These are phyloP conservation scores for Salvia rosmarinus DNA, from an alignment of 257 asterid species.

Conservation along the genomic window DNA sequence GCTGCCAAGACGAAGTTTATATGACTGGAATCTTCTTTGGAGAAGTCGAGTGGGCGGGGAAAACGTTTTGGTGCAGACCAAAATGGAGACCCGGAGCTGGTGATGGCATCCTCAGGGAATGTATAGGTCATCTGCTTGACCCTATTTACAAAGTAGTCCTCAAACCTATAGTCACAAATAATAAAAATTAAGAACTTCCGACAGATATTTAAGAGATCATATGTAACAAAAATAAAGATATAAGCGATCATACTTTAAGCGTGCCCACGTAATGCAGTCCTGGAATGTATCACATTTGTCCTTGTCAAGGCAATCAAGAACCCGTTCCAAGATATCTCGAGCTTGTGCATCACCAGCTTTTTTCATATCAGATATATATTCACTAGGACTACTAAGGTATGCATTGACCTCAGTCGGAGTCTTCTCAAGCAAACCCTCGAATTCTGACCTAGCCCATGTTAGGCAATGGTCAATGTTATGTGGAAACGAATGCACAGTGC, in stretches of 20 bases:
- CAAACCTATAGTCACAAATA: conserved; percentile 58
- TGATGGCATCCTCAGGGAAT: conserved; percentile 84
- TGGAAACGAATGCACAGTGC: conserved; percentile 89
- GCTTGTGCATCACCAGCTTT: conserved; percentile 92
- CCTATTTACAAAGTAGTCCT: conserved; percentile 74
- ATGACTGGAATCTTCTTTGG: conserved; percentile 66
- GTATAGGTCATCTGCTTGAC: conserved; percentile 80
- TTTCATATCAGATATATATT: conserved; percentile 64
- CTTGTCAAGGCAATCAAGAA: conserved; percentile 69
- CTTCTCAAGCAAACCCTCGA: conserved; percentile 87
- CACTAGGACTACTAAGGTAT: conserved; percentile 65
- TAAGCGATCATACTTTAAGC: conserved; percentile 55
- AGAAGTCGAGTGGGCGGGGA: conserved; percentile 72
- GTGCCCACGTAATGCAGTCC: conserved; percentile 85
- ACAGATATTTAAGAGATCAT: background rate
- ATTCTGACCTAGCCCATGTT: conserved; percentile 95
- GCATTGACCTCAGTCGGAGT: conserved; percentile 85
- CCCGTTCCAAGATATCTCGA: conserved; percentile 75
- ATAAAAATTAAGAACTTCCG: conserved; percentile 3
- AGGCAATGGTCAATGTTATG: conserved; percentile 92
- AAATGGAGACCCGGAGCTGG: conserved; percentile 78
- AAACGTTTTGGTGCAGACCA: conserved; percentile 96
- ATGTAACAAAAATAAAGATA: background rate
- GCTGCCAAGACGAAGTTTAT: conserved; percentile 79
- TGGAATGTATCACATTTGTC: conserved; percentile 78